Evolutionary conservation across 2,329 filamentous ascomycete species (phyloP).

Genomic region (Fusarium sp.): DNA sequence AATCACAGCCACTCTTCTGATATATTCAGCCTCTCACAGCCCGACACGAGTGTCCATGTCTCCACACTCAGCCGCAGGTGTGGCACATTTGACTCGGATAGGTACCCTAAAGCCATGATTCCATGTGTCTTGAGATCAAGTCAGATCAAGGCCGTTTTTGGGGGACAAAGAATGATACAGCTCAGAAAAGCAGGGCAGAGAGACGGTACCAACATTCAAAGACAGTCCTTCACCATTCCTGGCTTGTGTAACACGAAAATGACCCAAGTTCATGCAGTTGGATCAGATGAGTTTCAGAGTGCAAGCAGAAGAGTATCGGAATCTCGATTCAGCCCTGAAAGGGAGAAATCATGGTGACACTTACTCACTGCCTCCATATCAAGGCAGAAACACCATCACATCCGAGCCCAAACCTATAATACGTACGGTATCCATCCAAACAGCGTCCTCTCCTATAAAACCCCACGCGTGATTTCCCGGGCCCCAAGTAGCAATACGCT

Average conservation of each 20-base stretch:
- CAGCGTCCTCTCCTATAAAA: constrained; percentile 1
- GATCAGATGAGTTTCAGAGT: constrained; percentile 22
- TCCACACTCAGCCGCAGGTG: constrained; percentile 32
- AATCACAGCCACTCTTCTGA: constrained; percentile 35
- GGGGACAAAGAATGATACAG: constrained; percentile 16
- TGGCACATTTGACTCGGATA: constrained; percentile 39
- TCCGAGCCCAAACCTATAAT: constrained; percentile 17
- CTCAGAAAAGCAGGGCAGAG: constrained; percentile 1
- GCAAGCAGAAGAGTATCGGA: constrained; percentile 12
- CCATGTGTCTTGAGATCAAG: constrained; percentile 9
- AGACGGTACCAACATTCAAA: background rate
- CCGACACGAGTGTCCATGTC: constrained; percentile 47
- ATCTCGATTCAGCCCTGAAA: constrained; percentile 31
- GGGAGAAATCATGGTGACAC: background rate
- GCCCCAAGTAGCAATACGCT: background rate
- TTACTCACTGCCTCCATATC: background rate
- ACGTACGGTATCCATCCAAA: constrained; percentile 11
- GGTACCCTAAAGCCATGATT: constrained; percentile 29
- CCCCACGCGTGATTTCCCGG: constrained; percentile 42
- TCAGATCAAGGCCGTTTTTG: constrained; percentile 10
- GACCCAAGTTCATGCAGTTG: constrained; percentile 23
- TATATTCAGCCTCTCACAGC: constrained; percentile 48
- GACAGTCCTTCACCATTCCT: background rate
- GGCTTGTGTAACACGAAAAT: constrained; percentile 20
- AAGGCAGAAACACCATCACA: constrained; percentile 5